phyloP scores from a whole-genome alignment of 2,329 filamentous ascomycete genomes.

The Aureobasidium sp. region DNA sequence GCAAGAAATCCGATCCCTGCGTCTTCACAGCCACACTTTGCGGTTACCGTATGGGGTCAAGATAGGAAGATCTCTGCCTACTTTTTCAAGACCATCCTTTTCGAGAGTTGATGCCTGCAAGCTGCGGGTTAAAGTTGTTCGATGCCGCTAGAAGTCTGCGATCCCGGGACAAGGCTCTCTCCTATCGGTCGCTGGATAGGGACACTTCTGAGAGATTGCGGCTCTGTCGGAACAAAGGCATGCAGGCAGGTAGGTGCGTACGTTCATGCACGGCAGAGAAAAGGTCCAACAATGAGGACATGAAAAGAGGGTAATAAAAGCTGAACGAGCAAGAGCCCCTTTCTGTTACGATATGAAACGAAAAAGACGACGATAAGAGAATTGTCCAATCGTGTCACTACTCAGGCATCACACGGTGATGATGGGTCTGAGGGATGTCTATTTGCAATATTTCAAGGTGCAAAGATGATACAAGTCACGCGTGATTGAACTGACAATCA shows the following conservation, averaged over 20 bases:
- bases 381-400: background rate
- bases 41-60: background rate
- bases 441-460: background rate
- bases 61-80: background rate
- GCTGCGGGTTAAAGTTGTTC: background rate
- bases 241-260: background rate
- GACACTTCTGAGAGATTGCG: background rate
- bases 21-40: constrained; percentile 5
- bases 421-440: background rate
- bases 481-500: too few relatives aligned
- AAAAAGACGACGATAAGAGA: background rate
- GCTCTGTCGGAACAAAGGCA: background rate
- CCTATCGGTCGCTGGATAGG: background rate
- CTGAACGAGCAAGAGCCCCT: background rate
- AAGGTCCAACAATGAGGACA: background rate
- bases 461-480: background rate
- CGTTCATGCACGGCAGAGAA: background rate
- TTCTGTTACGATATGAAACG: background rate
- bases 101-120: background rate
- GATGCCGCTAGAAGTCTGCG: background rate
- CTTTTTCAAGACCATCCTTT: background rate
- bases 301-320: background rate
- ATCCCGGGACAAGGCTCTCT: background rate
- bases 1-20: background rate
- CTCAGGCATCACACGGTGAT: background rate